A percentile compares a stretch with the other conserved stretches of the same genome.
phyloP scores from a whole-genome alignment of 805 yeast species.

The Candida vaughaniae region DNA sequence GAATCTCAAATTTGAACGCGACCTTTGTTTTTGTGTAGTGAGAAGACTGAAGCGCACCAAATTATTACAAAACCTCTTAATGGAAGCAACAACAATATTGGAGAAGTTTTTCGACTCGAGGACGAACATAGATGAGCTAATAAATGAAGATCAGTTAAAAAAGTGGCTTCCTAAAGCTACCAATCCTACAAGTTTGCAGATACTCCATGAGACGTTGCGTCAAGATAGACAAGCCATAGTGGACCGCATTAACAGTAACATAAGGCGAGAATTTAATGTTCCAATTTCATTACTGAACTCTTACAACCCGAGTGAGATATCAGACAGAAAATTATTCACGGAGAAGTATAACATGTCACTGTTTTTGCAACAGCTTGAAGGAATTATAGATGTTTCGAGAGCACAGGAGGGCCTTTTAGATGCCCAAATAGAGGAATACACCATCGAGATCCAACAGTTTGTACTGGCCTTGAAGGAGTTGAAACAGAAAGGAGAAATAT shows the following conservation, averaged over 20 bases:
- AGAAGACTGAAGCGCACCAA: not conserved
- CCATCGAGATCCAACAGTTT: slow-evolving; percentile 7
- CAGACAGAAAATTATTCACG: slow-evolving; percentile 6
- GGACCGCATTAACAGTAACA: slow-evolving; percentile 10
- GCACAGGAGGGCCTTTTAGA: slow-evolving; percentile 6
- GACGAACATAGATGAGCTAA: slow-evolving; percentile 10
- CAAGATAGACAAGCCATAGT: slow-evolving; percentile 6
- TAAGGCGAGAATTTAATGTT: slow-evolving; percentile 20
- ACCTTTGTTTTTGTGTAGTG: not conserved
- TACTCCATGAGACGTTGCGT: slow-evolving; percentile 3
- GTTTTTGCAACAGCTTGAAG: slow-evolving; percentile 5
- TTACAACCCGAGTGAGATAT: not conserved
- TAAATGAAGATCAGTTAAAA: slow-evolving; percentile 7
- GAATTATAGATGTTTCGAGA: not conserved
- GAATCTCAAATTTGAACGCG: slow-evolving; percentile 1
- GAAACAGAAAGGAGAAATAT: slow-evolving; percentile 5
- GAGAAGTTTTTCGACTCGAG: slow-evolving; percentile 11
- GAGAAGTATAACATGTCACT: slow-evolving; percentile 7
- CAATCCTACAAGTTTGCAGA: slow-evolving; percentile 9
- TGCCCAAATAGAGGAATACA: slow-evolving; percentile 7
- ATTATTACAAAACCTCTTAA: slow-evolving; percentile 1
- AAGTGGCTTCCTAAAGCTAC: slow-evolving; percentile 13
- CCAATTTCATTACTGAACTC: slow-evolving; percentile 14
- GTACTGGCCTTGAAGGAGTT: slow-evolving; percentile 4
- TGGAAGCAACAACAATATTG: slow-evolving; percentile 13